Evolutionary conservation across 495 filamentous ascomycete genomes (phyloP).

Genomic region (Penicillium crystallinum): DNA sequence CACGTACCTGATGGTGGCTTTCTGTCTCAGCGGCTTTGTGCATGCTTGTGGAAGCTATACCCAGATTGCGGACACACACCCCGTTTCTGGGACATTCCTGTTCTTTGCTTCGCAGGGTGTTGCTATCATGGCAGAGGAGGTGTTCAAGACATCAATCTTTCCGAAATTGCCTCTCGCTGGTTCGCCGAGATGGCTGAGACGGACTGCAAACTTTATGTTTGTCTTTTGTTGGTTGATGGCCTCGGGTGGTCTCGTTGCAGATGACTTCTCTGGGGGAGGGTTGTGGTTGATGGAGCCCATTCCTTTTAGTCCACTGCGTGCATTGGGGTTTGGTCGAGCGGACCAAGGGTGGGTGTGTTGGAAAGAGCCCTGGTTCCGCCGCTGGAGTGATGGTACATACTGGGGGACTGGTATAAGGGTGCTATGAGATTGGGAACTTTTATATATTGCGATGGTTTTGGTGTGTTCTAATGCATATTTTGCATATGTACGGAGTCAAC

Average conservation of each 20-base stretch:
- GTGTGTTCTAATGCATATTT: background rate
- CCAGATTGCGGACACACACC: constrained; percentile 40
- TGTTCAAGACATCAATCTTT: constrained; percentile 21
- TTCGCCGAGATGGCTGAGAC: constrained; percentile 35
- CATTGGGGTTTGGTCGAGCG: constrained; percentile 43
- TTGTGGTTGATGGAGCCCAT: constrained; percentile 66
- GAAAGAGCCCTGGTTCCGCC: constrained; percentile 45
- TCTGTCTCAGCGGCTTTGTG: constrained; percentile 54
- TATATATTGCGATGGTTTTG: background rate
- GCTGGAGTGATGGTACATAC: constrained; percentile 50
- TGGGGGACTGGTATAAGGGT: constrained; percentile 58
- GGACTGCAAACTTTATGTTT: constrained; percentile 48
- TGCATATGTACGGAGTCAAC: too few relatives aligned
- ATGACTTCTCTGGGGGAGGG: constrained; percentile 58
- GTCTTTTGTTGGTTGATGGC: constrained; percentile 52
- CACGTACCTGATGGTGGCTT: constrained; percentile 43
- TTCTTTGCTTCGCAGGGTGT: constrained; percentile 56
- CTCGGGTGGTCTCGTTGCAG: constrained; percentile 49
- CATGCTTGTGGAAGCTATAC: constrained; percentile 56
- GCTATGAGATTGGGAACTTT: constrained; percentile 7
- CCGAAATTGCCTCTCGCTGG: constrained; percentile 19
- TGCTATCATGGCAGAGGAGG: constrained; percentile 49
- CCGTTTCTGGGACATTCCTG: constrained; percentile 36
- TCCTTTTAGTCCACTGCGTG: constrained; percentile 56
- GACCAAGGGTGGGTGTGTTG: constrained; percentile 56